Base-by-base conservation (phyloP, 306 rosid species). In the Quercus alba region DNA sequence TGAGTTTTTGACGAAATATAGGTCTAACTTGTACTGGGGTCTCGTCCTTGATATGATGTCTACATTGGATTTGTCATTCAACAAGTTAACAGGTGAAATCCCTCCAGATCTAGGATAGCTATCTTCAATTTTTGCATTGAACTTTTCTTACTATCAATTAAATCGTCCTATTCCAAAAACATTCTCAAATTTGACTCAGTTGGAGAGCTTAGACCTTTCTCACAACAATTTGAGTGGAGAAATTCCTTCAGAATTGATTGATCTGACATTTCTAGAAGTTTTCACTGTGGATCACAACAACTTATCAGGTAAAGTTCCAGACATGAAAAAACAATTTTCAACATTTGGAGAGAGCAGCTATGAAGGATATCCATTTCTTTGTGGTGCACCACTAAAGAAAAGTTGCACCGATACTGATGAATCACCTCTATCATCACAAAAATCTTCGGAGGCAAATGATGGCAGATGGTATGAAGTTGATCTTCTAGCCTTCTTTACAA, bases 181-280 rank as follows among this genome's bases (percentile, higher is more conserved):
- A 3, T 18, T 77, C 12, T 67, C 62, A 6, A 68, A 31, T 30
- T 33, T 77, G 15, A 77, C 17, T 10, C 6, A 14, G 0, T 28
- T 77, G 12, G 81, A 77, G 33, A 77, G 74, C 18, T 68, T 67
- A 23, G 75, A 67, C 23, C 55, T 67, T 12, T 77, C 81, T 20
- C 31, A 38, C 52, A 77, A 77, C 52, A 21, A 6, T 3, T 77
- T 63, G 73, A 64, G 4, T 6, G 80, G 80, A 2, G 18, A 15
- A 17, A 63, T 76, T 21, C 80, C 80, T 46, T 20, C 25, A 5
- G 49, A 17, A 52, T 68, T 76, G 3, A 18, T 8, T 63, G 25
- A 6, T 14, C 63, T 64, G 8, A 7, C 38, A 0, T 64, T 13
- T 10, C 54, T 75, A 30, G 9, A 17, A n/a, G 33, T 0, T 25